Conservation (phyloP, 352 stramenopile species). For the Phytopythium delawarense region DNA sequence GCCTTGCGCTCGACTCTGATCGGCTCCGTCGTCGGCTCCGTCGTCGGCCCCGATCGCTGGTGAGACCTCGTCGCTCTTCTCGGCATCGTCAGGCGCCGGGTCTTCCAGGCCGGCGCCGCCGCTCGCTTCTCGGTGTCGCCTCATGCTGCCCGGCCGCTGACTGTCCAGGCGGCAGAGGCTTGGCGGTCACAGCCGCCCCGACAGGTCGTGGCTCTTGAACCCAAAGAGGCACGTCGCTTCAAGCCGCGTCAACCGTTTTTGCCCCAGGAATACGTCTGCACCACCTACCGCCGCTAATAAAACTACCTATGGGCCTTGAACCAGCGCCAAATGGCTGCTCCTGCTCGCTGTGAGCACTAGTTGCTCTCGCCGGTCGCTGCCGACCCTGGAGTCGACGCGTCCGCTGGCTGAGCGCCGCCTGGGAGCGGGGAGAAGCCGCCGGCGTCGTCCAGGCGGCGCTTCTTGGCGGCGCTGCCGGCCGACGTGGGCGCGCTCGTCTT, state of each 20-base stretch:
- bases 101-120: not conserved
- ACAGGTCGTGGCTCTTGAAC: not conserved
- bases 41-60: not conserved
- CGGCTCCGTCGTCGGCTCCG: not conserved
- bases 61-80: slow-evolving; percentile 4
- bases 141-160: not conserved
- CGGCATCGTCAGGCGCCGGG: not conserved
- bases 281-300: not conserved
- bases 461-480: slow-evolving; percentile 14
- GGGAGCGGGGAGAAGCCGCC: not conserved
- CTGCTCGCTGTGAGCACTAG: not conserved
- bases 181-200: not conserved
- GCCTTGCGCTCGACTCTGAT: not conserved
- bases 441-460: slow-evolving; percentile 27
- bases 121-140: slow-evolving; percentile 2
- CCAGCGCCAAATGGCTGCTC: not conserved
- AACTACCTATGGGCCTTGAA: not conserved
- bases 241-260: slow-evolving; percentile 1
- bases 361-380: not conserved
- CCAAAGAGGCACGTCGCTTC: slow-evolving; percentile 2
- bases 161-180: not conserved
- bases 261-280: not conserved
- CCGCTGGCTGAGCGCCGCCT: not conserved
- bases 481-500: slow-evolving; percentile 21
- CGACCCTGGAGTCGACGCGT: not conserved